These are phyloP conservation scores for Mycosphaerella sp. DNA, from an alignment of 2,329 filamentous ascomycete species.

Conservation along the genomic window DNA sequence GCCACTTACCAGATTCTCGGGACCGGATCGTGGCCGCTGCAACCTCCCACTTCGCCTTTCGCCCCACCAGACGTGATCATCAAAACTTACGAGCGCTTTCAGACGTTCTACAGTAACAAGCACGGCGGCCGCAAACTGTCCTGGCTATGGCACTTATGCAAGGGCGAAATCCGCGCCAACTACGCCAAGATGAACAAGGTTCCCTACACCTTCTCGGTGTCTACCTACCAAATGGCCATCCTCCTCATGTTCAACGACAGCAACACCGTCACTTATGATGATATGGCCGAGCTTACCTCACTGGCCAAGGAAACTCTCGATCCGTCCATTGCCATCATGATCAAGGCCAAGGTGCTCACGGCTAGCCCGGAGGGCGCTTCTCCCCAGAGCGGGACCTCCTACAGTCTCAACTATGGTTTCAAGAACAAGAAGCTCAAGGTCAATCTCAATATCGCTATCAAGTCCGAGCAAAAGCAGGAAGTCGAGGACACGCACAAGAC, in stretches of 20 bases:
- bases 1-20: constrained; percentile 88
- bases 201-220: constrained; percentile 94
- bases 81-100: constrained; percentile 82
- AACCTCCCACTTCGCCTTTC: constrained; percentile 80
- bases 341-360: constrained; percentile 86
- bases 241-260: constrained; percentile 90
- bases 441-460: constrained; percentile 90
- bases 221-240: constrained; percentile 96
- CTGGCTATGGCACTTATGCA: constrained; percentile 98
- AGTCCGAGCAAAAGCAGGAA: constrained; percentile 93
- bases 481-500: constrained; percentile 98
- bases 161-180: constrained; percentile 90
- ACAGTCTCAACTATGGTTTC: constrained; percentile 86
- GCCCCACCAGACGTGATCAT: constrained; percentile 78
- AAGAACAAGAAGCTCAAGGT: constrained; percentile 98
- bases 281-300: constrained; percentile 75
- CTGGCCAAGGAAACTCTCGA: constrained; percentile 78
- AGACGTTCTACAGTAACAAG: constrained; percentile 89
- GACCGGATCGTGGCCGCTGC: constrained; percentile 95
- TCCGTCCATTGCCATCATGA: constrained; percentile 73
- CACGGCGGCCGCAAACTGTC: constrained; percentile 94
- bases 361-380: constrained; percentile 67
- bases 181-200: constrained; percentile 85
- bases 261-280: constrained; percentile 77
- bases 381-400: constrained; percentile 68